phyloP scores from a whole-genome alignment of 2,329 filamentous ascomycete genomes.

The Venturia nashicola region DNA sequence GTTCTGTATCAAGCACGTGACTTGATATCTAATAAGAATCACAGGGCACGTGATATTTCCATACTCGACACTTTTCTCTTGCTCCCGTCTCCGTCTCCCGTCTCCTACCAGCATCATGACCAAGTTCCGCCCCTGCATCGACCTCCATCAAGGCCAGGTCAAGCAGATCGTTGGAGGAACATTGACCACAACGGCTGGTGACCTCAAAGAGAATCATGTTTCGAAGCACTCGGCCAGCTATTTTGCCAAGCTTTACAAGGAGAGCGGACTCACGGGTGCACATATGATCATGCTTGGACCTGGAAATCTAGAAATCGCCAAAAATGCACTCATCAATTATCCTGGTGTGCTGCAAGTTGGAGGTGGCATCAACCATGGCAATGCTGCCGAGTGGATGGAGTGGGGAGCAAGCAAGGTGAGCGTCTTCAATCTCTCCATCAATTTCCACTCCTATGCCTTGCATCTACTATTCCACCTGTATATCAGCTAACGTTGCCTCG shows the following conservation, averaged over 20 bases:
- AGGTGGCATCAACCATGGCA: constrained; percentile 80
- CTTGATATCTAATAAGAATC: too few species aligned
- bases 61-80: too few species aligned
- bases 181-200: constrained; percentile 33
- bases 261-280: constrained; percentile 61
- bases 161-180: constrained; percentile 98
- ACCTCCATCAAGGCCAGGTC: constrained; percentile 91
- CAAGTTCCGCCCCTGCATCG: constrained; percentile 88
- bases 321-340: constrained; percentile 68
- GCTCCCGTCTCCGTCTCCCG: too few species aligned
- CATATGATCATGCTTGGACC: constrained; percentile 96
- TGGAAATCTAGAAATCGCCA: constrained; percentile 70
- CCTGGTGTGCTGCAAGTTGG: constrained; percentile 73
- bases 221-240: constrained; percentile 70
- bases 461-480: too few species aligned
- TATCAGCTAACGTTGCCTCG: not conserved
- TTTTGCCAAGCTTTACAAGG: constrained; percentile 71
- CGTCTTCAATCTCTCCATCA: constrained; percentile 3
- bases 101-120: constrained; percentile 51
- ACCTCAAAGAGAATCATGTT: constrained; percentile 81
- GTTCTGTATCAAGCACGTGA: too few species aligned
- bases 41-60: too few species aligned
- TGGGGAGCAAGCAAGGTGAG: constrained; percentile 79
- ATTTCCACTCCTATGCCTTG: too few species aligned
- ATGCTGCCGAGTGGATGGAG: constrained; percentile 77